Base-by-base conservation (phyloP, 208 protist species). In the Leishmania arabica region DNA sequence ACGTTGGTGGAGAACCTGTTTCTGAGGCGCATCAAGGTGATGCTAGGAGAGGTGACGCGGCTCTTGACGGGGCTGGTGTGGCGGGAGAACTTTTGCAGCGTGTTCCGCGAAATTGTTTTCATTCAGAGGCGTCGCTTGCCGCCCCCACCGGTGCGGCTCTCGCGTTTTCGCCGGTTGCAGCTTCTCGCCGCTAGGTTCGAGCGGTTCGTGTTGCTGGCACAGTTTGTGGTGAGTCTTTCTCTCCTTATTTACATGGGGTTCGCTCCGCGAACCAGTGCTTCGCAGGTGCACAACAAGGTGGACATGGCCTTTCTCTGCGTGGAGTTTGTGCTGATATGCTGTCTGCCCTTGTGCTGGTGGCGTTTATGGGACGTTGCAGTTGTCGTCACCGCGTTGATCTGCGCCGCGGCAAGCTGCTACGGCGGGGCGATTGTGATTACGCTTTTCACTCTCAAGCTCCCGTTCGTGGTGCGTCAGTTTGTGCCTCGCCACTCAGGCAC, bases 51-150 rank as follows among this genome's bases (percentile, higher is more conserved):
- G 21, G 88, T 91, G 31, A 91, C 88, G 34, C 78, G 47, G 17
- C 83, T 86, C 3, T 87, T 96, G 9, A 96, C 93, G 6, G 75
- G 89, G 68, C 83, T 95, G 17, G 83, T 94, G 15, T 96, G 91
- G 92, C 75, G 92, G 65, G 92, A 94, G 62, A 96, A 96, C 77
- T 96, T 96, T 75, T 95, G 88, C 80, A 90, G 87, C 34, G 87
- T 66, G 7, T 90, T 95, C 53, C 85, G 86, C 27, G 83, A 89
- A 31, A 89, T 94, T 49, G 82, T 90, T 1, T 95, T 92, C 70
- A 64, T 75, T 62, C 80, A 77, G 45, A 75, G 73, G 42, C 84
- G 88, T 15, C 77, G 82, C 15, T 21, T 54, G 40, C 40, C 69
- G 34, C 69, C 84, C 19, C 40, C 24, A 1, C 56, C 82, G 47